Conservation (phyloP, 441 rosid species). For the Gossypium davidsonii region DNA sequence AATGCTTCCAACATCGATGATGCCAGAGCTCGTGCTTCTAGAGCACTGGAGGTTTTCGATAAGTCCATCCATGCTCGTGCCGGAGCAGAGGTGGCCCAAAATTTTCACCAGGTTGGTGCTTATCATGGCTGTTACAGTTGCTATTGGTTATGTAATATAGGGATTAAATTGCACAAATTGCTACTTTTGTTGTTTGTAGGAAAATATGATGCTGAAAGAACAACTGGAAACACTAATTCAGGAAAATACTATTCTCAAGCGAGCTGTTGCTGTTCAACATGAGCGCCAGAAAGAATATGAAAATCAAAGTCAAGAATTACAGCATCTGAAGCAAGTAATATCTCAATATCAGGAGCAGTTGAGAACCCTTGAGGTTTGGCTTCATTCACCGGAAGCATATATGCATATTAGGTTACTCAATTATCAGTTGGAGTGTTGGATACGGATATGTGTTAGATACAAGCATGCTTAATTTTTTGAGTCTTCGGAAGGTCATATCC, state of each 20-base stretch:
- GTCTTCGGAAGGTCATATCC: background rate
- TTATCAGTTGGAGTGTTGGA: background rate
- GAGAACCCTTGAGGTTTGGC: constrained; percentile 35
- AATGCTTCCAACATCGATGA: constrained; percentile 74
- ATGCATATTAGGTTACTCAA: background rate
- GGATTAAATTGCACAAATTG: background rate
- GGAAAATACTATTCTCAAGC: constrained; percentile 70
- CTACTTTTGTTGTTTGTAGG: constrained; percentile 31
- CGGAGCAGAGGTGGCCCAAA: constrained; percentile 52
- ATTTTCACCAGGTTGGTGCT: constrained; percentile 51
- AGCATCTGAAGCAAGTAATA: constrained; percentile 68
- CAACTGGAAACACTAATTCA: constrained; percentile 66
- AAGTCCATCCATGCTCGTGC: constrained; percentile 66
- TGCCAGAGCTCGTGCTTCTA: constrained; percentile 82
- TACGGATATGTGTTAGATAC: background rate
- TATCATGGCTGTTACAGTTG: background rate
- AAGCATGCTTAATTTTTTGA: background rate
- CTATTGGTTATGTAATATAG: background rate
- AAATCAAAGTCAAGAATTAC: constrained; percentile 58
- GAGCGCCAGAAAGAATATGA: constrained; percentile 76
- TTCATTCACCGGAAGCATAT: background rate
- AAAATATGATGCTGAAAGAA: constrained; percentile 62
- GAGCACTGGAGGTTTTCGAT: constrained; percentile 73
- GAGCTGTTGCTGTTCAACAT: constrained; percentile 82
- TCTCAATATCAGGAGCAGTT: constrained; percentile 65